Conservation (phyloP, 345 rosid species). For the Salix exigua region DNA sequence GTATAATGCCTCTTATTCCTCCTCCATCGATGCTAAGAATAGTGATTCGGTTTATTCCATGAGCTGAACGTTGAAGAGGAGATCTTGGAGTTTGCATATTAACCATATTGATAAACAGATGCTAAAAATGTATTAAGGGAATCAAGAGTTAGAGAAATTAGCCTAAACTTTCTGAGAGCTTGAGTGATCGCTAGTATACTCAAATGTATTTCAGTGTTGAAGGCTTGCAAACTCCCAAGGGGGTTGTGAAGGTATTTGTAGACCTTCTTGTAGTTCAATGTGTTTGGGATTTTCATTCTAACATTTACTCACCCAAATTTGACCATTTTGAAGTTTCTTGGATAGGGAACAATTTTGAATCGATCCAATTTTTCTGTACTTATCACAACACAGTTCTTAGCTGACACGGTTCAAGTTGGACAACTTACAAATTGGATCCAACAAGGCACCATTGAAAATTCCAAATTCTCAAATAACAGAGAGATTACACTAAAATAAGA, state of each 20-base stretch:
- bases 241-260: not conserved
- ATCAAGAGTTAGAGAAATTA: not conserved
- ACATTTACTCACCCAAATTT: not conserved
- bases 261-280: not conserved
- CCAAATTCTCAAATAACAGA: too few relatives aligned
- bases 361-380: too few relatives aligned
- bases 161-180: not conserved
- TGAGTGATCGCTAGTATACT: not conserved
- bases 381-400: too few relatives aligned
- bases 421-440: too few relatives aligned
- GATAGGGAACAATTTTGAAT: too few relatives aligned
- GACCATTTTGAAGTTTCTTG: not conserved
- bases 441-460: too few relatives aligned
- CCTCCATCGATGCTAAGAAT: conserved; percentile 81
- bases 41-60: conserved; percentile 48
- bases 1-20: conserved; percentile 72
- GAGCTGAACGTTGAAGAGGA: conserved; percentile 46
- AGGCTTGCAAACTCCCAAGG: not conserved
- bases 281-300: too few relatives aligned
- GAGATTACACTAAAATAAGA: too few relatives aligned
- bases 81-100: not conserved
- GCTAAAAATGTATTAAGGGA: not conserved
- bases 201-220: not conserved
- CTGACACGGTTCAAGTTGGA: too few relatives aligned
- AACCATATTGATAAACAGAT: not conserved